phyloP scores from a whole-genome alignment of 2,329 filamentous ascomycete genomes.

The Penicillium freii region DNA sequence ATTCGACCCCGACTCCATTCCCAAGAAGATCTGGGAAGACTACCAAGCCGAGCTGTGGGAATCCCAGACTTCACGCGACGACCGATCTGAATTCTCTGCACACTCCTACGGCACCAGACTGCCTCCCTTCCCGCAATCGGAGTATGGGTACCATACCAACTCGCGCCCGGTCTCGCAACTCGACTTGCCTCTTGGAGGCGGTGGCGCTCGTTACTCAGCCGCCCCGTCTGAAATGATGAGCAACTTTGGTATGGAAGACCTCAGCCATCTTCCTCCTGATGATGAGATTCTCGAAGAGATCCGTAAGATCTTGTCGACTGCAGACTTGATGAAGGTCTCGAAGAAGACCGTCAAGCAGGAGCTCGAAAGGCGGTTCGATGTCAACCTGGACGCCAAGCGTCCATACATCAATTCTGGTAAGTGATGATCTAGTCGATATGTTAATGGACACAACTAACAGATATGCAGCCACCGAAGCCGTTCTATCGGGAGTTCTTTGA shows the following conservation, averaged over 20 bases:
- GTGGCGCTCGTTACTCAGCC: conserved; percentile 72
- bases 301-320: conserved; percentile 83
- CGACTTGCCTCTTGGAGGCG: conserved; percentile 50
- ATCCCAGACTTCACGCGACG: conserved; percentile 76
- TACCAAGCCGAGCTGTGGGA: conserved; percentile 99
- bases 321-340: conserved; percentile 95
- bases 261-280: conserved; percentile 76
- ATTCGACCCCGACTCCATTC: conserved; percentile 89
- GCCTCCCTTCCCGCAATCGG: conserved; percentile 59
- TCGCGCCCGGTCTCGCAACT: conserved; percentile 62
- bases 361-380: conserved; percentile 84
- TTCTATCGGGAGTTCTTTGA: conserved; percentile 72
- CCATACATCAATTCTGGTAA: conserved; percentile 91
- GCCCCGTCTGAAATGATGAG: conserved; percentile 70
- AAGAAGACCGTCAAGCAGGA: conserved; percentile 98
- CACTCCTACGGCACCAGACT: conserved; percentile 91
- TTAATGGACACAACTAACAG: conserved; percentile 23
- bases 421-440: conserved; percentile 37
- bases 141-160: conserved; percentile 65
- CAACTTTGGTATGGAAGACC: conserved; percentile 71
- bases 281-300: conserved; percentile 92
- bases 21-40: conserved; percentile 98
- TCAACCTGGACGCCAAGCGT: conserved; percentile 80
- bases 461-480: conserved; percentile 67
- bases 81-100: conserved; percentile 87